Evolutionary conservation across 2,329 filamentous ascomycete species (phyloP).

Genomic region (Ramularia endophylla): DNA sequence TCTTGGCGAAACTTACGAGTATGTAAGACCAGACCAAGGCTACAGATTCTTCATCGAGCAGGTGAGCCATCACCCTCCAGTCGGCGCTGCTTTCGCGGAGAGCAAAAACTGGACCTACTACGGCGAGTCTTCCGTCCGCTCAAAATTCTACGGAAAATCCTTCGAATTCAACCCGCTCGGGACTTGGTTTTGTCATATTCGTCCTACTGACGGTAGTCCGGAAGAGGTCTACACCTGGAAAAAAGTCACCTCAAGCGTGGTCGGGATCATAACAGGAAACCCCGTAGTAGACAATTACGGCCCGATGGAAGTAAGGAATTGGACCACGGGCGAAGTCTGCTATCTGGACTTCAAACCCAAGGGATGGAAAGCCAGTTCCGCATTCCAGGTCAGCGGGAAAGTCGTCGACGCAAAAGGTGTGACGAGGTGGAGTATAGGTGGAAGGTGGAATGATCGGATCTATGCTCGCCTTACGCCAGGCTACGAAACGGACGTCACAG

Average conservation of each 20-base stretch:
- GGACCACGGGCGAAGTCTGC: slow-evolving; percentile 89
- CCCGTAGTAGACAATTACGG: slow-evolving; percentile 98
- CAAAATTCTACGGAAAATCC: slow-evolving; percentile 95
- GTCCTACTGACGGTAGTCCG: slow-evolving; percentile 61
- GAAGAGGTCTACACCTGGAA: slow-evolving; percentile 94
- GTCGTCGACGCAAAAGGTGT: slow-evolving; percentile 73
- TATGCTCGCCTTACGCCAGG: slow-evolving; percentile 91
- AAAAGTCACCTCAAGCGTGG: slow-evolving; percentile 95
- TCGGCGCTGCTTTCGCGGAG: slow-evolving; percentile 91
- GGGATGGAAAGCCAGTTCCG: slow-evolving; percentile 91
- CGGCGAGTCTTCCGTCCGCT: slow-evolving; percentile 89
- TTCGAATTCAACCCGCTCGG: slow-evolving; percentile 96
- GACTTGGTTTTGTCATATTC: slow-evolving; percentile 90
- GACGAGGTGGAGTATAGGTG: slow-evolving; percentile 82
- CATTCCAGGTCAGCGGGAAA: slow-evolving; percentile 82
- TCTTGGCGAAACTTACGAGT: slow-evolving; percentile 94
- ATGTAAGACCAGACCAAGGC: slow-evolving; percentile 89
- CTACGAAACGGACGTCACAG: slow-evolving; percentile 65
- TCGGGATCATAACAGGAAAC: slow-evolving; percentile 95
- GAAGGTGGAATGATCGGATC: slow-evolving; percentile 95
- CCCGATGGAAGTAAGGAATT: slow-evolving; percentile 94
- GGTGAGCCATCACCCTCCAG: slow-evolving; percentile 92
- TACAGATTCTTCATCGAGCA: slow-evolving; percentile 99
- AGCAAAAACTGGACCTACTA: slow-evolving; percentile 93
- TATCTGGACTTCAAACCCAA: slow-evolving; percentile 88